Base-by-base conservation (phyloP, 257 asterid species). In the Lycium ferocissimum region DNA sequence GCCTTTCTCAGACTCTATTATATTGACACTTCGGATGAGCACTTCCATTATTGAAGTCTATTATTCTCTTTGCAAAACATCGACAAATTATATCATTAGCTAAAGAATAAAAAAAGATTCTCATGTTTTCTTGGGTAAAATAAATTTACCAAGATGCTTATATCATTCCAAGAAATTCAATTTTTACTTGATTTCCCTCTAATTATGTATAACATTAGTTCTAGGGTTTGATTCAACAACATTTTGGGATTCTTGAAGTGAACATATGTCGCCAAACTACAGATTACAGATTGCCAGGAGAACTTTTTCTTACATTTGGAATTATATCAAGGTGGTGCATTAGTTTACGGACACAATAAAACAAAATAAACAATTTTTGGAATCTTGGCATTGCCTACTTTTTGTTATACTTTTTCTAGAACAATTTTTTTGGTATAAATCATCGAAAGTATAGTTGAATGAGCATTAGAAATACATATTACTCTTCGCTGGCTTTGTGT, bases 401-500 rank as follows among this genome's bases (percentile, higher is more conserved):
- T 72, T 72, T 4, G 37, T 43, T 72, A 10, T 45, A 45, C 80
- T n/a, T 45, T 13, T 73, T 73, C 43, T 47, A 73, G 3, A 73
- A 73, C 3, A 73, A 73, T 47, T 47, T 17, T 73, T 72, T 6
- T n/a, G 20, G 40, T 20, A 47, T 20, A n/a, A 45, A 73, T 14
- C 47, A 45, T 73, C 20, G n/a, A 47, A 20, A 45, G 57, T 73
- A 73, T 40, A 38, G 7, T 8, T 69, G 3, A 38, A 38, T 37
- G 7, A 14, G 26, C 17, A 38, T 70, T 17, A 38, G 47, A 67
- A 67, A 67, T 67, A 37, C 15, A 14, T 69, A 45, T 17, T 45
- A 73, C 38, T 59, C 61, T 20, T 73, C 81, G 81, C 81, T 47
- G 81, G 59, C 38, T 47, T 47, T n/a, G n/a, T 73, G n/a, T 73